Evolutionary conservation across 495 filamentous ascomycete genomes (phyloP).

Genomic region (Penicillium cinerascens): DNA sequence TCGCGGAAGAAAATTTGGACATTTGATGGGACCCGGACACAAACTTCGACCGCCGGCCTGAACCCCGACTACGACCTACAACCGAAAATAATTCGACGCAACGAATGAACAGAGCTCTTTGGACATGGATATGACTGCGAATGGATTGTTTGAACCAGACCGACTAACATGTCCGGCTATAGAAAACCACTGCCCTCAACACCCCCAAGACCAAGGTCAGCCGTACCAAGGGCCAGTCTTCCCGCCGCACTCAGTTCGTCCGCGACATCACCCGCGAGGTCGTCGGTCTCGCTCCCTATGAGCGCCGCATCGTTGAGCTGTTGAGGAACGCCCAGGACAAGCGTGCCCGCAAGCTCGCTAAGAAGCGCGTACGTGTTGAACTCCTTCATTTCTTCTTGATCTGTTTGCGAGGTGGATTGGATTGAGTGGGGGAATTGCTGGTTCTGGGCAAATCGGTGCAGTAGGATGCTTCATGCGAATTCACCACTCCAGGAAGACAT

Average conservation of each 20-base stretch:
- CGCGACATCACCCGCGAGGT: slow-evolving; percentile 95
- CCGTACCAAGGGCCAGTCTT: slow-evolving; percentile 84
- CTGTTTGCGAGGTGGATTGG: neutral
- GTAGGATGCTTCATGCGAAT: neutral
- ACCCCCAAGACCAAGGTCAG: slow-evolving; percentile 83
- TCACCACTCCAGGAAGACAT: neutral
- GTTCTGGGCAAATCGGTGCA: neutral
- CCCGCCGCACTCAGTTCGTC: slow-evolving; percentile 90
- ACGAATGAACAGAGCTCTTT: slow-evolving; percentile 4
- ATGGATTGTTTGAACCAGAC: neutral
- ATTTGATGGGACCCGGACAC: slow-evolving; percentile 1
- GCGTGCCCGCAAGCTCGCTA: slow-evolving; percentile 96
- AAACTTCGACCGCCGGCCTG: slow-evolving; percentile 4
- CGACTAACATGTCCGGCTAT: slow-evolving; percentile 40
- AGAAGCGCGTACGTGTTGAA: slow-evolving; percentile 78
- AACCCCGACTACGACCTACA: slow-evolving; percentile 11
- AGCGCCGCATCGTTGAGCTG: slow-evolving; percentile 97
- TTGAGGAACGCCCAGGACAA: slow-evolving; percentile 99
- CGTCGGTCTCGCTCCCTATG: slow-evolving; percentile 85
- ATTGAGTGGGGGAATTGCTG: slow-evolving; percentile 1
- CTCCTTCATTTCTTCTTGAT: neutral
- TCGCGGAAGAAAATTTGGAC: slow-evolving; percentile 11
- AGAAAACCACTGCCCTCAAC: slow-evolving; percentile 87
- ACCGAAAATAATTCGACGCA: neutral
- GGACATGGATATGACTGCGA: neutral